Evolutionary conservation across 768 basidiomycete genomes (phyloP), one percentile per base, ranked within the genome.

Genomic region (Daedalea quercina): DNA sequence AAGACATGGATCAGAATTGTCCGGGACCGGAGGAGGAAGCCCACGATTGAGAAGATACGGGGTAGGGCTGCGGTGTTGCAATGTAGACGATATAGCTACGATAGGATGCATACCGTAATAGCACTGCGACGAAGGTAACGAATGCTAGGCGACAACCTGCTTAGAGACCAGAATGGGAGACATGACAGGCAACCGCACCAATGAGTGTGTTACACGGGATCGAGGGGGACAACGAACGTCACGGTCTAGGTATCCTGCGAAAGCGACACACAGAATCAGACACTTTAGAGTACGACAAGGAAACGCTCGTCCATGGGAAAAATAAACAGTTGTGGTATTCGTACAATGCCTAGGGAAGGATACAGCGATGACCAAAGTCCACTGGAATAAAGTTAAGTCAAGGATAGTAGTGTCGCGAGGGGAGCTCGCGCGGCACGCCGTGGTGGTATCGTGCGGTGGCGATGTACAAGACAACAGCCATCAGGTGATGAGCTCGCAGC

Each of bases 21-120:
- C 90, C 90, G 6, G 91, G 91, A 7, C 64, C 72, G 40, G 76
- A 79, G 26, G 91, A 94, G 65, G 87, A 89, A 37, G 81, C 78
- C 54, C 90, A 94, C 65, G 87, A 91, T 69, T 90, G 71, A 77
- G 22, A 19, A 19, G 9, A 34, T 35, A 52, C 31, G 23, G 42
- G 47, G 6, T 8, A 8, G 19, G 12, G n/a, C 3, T 28, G n/a
- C 24, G n/a, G 20, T 4, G 44, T n/a, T n/a, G n/a, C n/a, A n/a
- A 22, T 47, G 20, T n/a, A 47, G 25, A 47, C 20, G 28, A 23
- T n/a, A 17, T 22, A 23, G 23, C 23, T 22, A 17, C 20, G 44
- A 26, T 44, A 6, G 17, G 6, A 42, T 42, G 15, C 40, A 3
- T 31, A 6, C 28, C 28, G 28, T 31, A n/a, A n/a, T n/a, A n/a